Evolutionary conservation across 371 early-diverging fungal species (phyloP), one percentile per base, ranked within the genome.

Genomic region (Cokeromyces recurvatus): DNA sequence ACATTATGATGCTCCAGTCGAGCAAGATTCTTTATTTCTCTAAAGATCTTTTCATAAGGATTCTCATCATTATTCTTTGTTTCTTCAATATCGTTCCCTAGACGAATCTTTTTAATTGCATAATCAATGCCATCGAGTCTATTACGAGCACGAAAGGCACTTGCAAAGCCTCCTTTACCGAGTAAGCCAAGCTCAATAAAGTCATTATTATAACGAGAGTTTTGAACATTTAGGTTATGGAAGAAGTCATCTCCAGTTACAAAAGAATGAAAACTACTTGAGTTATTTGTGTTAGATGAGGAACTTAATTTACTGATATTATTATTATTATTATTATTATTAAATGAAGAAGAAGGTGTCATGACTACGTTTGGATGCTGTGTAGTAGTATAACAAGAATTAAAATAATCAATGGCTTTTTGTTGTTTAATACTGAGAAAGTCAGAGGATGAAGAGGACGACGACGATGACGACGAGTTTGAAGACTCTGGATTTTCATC

Each of bases 91-190:
- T 72, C 64, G 8, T 46, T 46, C 27, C 77, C 68, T 6, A 84
- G 55, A 4, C 80, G 71, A 31, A 94, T 77, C 52, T 86, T 83
- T 57, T 97, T 97, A 46, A 97, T 78, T 0, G 97, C 97, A 60
- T 95, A 95, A 32, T 85, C 79, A 22, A 84, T 79, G 7, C 81
- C 89, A 55, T 95, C 95, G 37, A 92, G 61, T 51, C 78, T 78
- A 64, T 96, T 90, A 25, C 77, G 66, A 9, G 78, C 82, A 39
- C 70, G 59, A 62, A 68, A 90, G 1, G 97, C 98, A 19, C 78
- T 80, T 2, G 97, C 99, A 66, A 95, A 98, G 7, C 96, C 98
- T 16, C 99, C 99, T 38, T 81, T 81, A 7, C 98, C 98, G 11
- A 97, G 68, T 34, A 79, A 58, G 17, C 69, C 57, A 4, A 92